phyloP scores from a whole-genome alignment of 352 stramenopile species.

The Phytophthora idaei region DNA sequence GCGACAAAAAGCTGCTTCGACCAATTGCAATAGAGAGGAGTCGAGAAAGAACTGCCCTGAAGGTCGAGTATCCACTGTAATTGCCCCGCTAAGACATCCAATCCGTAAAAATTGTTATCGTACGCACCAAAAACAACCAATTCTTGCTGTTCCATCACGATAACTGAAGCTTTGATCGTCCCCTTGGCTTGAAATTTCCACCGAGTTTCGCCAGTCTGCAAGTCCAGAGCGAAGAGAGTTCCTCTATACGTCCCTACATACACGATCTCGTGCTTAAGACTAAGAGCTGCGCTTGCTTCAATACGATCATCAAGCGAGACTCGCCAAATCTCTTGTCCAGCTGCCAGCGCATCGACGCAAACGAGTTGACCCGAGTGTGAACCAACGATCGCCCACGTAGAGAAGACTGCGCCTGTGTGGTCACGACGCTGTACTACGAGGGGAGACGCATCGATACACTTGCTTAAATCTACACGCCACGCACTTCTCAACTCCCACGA shows the following conservation, averaged over 20 bases:
- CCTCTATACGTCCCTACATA: slow-evolving; percentile 67
- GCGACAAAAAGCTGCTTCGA: slow-evolving; percentile 39
- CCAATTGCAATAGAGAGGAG: slow-evolving; percentile 35
- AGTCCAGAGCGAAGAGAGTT: slow-evolving; percentile 48
- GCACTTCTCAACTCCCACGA: slow-evolving; percentile 19
- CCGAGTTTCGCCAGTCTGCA: slow-evolving; percentile 27
- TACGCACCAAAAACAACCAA: slow-evolving; percentile 63
- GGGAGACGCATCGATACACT: slow-evolving; percentile 73
- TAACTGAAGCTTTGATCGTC: slow-evolving; percentile 55
- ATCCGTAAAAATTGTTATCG: slow-evolving; percentile 48
- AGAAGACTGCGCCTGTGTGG: background rate
- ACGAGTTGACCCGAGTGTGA: slow-evolving; percentile 55
- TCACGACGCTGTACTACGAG: slow-evolving; percentile 41
- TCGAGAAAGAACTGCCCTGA: slow-evolving; percentile 57
- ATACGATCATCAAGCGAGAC: slow-evolving; percentile 59
- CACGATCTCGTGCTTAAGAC: slow-evolving; percentile 31
- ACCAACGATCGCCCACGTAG: slow-evolving; percentile 46
- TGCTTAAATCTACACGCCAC: slow-evolving; percentile 50
- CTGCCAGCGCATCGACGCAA: slow-evolving; percentile 45
- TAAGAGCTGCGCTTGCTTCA: slow-evolving; percentile 55
- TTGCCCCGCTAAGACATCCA: slow-evolving; percentile 34
- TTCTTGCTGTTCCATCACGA: slow-evolving; percentile 46
- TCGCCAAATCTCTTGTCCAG: slow-evolving; percentile 39
- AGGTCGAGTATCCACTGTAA: slow-evolving; percentile 36
- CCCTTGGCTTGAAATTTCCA: slow-evolving; percentile 48